phyloP scores from a whole-genome alignment of 805 yeast species.

The Kodamaea sagamina region DNA sequence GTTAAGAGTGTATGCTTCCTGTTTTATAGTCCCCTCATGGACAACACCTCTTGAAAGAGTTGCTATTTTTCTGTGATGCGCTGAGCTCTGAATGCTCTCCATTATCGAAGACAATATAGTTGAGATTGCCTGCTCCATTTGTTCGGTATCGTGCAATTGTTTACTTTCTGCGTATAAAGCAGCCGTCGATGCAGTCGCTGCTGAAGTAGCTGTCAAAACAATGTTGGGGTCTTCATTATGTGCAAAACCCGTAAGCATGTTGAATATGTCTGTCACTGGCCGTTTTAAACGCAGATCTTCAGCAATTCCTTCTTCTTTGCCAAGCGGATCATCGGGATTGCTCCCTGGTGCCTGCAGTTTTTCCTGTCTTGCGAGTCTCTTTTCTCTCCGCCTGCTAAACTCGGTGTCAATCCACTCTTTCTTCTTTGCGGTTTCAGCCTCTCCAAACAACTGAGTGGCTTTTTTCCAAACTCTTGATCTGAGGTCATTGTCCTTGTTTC shows the following conservation, averaged over 20 bases:
- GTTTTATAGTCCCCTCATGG: background rate
- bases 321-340: background rate
- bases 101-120: slow-evolving; percentile 25
- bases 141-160: slow-evolving; percentile 21
- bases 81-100: slow-evolving; percentile 22
- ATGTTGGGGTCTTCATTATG: slow-evolving; percentile 35
- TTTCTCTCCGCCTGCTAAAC: slow-evolving; percentile 63
- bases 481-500: slow-evolving; percentile 87
- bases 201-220: slow-evolving; percentile 37
- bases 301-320: slow-evolving; percentile 19
- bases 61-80: slow-evolving; percentile 26
- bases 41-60: slow-evolving; percentile 25
- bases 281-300: slow-evolving; percentile 29
- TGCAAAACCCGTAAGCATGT: slow-evolving; percentile 36
- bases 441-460: slow-evolving; percentile 69
- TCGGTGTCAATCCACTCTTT: slow-evolving; percentile 74
- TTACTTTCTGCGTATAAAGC: slow-evolving; percentile 34
- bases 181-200: slow-evolving; percentile 40
- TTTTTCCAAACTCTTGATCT: slow-evolving; percentile 74
- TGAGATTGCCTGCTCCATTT: slow-evolving; percentile 27
- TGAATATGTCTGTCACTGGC: slow-evolving; percentile 36
- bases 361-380: slow-evolving; percentile 41
- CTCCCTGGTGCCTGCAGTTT: slow-evolving; percentile 10
- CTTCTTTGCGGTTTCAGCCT: slow-evolving; percentile 52
- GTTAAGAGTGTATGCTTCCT: background rate